phyloP scores from a whole-genome alignment of 169 alveolate genomes.

The Cryptosporidium sp. region DNA sequence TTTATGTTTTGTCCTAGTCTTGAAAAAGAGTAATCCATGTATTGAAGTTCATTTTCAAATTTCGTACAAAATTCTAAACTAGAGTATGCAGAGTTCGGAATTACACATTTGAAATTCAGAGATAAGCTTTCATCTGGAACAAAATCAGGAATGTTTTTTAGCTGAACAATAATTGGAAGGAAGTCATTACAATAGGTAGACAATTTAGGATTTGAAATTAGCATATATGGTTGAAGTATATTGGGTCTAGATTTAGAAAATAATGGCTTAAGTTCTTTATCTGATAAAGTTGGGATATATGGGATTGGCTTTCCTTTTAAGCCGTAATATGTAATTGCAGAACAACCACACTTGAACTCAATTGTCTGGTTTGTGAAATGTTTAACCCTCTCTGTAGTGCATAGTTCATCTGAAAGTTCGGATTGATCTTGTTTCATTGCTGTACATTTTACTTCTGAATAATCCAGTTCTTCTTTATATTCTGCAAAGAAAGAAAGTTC shows the following conservation, averaged over 20 bases:
- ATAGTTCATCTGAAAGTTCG: conserved; percentile 7
- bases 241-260: conserved; percentile 50
- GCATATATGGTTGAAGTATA: conserved; percentile 61
- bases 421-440: conserved; percentile 39
- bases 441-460: conserved; percentile 56
- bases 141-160: conserved; percentile 23
- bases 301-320: conserved; percentile 17
- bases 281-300: background rate
- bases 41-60: conserved; percentile 9
- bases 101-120: conserved; percentile 33
- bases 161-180: conserved; percentile 31
- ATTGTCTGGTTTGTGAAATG: conserved; percentile 42
- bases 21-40: conserved; percentile 28
- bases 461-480: conserved; percentile 40
- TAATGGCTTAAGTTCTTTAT: conserved; percentile 11
- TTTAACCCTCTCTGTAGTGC: conserved; percentile 30
- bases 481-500: conserved; percentile 55
- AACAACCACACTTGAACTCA: conserved; percentile 55
- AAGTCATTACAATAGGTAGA: conserved; percentile 23
- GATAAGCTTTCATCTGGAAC: conserved; percentile 26
- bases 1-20: conserved; percentile 19
- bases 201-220: conserved; percentile 34
- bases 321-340: conserved; percentile 67
- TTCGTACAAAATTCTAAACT: conserved; percentile 40
- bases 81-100: conserved; percentile 21